Conservation (phyloP, 257 asterid species). For the Primulina huaijiensis region DNA sequence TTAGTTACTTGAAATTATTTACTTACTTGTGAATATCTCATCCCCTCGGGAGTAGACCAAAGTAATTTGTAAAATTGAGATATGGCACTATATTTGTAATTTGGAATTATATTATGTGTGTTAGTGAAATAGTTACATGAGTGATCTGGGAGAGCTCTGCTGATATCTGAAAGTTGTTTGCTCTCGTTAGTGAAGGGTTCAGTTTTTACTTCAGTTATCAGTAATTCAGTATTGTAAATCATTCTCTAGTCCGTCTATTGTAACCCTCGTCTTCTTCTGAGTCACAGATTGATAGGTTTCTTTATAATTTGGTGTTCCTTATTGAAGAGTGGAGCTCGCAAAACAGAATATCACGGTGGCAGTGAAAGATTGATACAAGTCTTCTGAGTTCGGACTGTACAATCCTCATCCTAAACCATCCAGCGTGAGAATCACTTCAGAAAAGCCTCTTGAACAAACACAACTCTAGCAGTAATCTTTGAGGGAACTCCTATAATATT, state of each 20-base stretch:
- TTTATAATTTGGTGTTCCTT: constrained; percentile 4
- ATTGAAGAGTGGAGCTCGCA: constrained; percentile 16
- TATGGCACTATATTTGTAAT: background rate
- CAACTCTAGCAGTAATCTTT: constrained; percentile 4
- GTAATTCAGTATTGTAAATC: too few species aligned
- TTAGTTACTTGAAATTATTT: background rate
- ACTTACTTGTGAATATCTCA: background rate
- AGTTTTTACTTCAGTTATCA: background rate
- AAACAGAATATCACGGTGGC: constrained; percentile 22
- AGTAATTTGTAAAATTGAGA: too few species aligned
- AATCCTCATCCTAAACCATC: background rate
- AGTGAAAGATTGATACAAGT: constrained; percentile 10
- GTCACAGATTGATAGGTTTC: background rate
- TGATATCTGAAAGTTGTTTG: background rate
- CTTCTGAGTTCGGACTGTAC: background rate
- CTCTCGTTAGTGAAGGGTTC: background rate
- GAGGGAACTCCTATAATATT: constrained; percentile 6
- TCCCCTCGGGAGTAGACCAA: background rate
- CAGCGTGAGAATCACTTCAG: constrained; percentile 5
- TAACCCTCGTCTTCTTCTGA: background rate
- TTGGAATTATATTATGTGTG: too few species aligned
- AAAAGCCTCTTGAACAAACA: background rate
- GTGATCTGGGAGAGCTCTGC: background rate
- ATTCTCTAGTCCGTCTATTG: background rate
- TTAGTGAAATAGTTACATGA: background rate